These are phyloP conservation scores for Xylariaceae sp. DNA, from an alignment of 2,329 filamentous ascomycete species.

Conservation along the genomic window DNA sequence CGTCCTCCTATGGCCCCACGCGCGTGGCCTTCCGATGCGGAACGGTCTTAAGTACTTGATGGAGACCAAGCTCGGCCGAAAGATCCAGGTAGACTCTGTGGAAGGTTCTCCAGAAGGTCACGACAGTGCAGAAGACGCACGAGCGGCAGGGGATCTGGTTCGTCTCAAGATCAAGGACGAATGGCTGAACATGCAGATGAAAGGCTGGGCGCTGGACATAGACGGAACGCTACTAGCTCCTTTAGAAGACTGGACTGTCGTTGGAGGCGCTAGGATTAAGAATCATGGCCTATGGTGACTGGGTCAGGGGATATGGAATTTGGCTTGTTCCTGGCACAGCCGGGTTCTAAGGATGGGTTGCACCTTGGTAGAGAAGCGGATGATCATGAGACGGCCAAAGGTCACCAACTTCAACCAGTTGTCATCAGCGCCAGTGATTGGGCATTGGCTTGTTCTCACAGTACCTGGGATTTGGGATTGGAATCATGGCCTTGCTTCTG, in stretches of 20 bases:
- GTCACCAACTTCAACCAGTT: background rate
- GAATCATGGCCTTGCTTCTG: background rate
- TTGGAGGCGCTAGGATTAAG: slow-evolving; percentile 32
- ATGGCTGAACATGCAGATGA: slow-evolving; percentile 70
- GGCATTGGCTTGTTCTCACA: background rate
- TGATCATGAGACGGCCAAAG: background rate
- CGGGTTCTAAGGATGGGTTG: background rate
- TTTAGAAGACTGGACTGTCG: slow-evolving; percentile 32
- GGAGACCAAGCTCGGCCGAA: slow-evolving; percentile 70
- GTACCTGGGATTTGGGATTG: background rate
- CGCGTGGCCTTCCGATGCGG: slow-evolving; percentile 76
- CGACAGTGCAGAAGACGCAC: slow-evolving; percentile 90
- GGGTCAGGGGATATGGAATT: background rate
- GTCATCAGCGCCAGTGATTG: background rate
- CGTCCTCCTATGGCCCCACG: slow-evolving; percentile 81
- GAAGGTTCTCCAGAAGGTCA: slow-evolving; percentile 67
- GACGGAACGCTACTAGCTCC: slow-evolving; percentile 55
- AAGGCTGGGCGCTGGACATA: slow-evolving; percentile 69
- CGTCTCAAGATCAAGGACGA: slow-evolving; percentile 71
- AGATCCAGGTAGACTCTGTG: slow-evolving; percentile 76
- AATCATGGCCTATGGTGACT: slow-evolving; percentile 4
- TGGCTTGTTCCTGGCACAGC: background rate
- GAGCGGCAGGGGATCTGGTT: slow-evolving; percentile 86
- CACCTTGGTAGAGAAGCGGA: background rate
- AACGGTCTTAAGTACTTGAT: slow-evolving; percentile 79